Conservation (phyloP, 139 green algal species). For the Raphidocelis subcapitata region DNA sequence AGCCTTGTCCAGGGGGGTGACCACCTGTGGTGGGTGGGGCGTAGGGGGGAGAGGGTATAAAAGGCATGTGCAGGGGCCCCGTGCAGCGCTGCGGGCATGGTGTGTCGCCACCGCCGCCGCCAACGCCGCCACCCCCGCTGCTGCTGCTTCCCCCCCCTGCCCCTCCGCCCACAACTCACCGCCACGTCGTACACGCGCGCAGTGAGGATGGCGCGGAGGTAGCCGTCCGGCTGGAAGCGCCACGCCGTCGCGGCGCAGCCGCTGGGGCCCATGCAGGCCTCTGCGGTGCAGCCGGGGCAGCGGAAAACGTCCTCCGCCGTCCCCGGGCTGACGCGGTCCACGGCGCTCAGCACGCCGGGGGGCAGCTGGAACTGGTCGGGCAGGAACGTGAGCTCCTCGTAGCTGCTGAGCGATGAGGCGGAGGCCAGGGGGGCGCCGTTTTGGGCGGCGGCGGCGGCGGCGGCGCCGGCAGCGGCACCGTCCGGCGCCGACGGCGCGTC, state of each 20-base stretch:
- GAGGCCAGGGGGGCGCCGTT: not conserved
- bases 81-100: not conserved
- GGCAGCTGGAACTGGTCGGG: constrained; percentile 60
- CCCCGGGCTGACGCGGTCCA: constrained; percentile 34
- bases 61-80: no score
- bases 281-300: constrained; percentile 68
- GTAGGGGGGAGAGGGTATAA: not conserved
- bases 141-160: not conserved
- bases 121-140: no score
- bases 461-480: not conserved
- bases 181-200: constrained; percentile 96
- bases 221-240: constrained; percentile 70
- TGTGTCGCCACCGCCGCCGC: no score
- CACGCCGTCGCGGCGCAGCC: constrained; percentile 67
- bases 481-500: no score
- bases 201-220: constrained; percentile 90
- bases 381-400: constrained; percentile 22
- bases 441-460: not conserved
- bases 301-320: constrained; percentile 60
- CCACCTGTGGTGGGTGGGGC: constrained; percentile 43
- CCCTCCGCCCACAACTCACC: constrained; percentile 32
- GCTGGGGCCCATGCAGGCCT: constrained; percentile 65
- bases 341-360: constrained; percentile 49
- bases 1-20: constrained; percentile 84
- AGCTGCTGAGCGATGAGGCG: constrained; percentile 7